Conservation (phyloP, 352 stramenopile species). For the Globisporangium solare region DNA sequence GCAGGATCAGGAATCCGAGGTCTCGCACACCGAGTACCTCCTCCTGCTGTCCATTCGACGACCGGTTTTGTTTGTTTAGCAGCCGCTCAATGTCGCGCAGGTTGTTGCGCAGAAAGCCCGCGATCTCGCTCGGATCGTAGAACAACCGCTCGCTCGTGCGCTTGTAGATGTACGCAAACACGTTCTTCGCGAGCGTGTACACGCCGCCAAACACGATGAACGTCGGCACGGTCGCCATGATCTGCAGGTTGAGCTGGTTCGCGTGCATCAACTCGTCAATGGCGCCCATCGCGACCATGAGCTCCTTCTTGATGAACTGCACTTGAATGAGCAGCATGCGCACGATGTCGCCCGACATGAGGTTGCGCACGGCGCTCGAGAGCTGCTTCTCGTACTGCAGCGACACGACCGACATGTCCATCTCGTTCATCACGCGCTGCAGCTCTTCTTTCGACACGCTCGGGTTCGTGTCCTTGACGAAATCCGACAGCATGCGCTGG, state of each 20-base stretch:
- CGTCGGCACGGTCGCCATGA: constrained; percentile 80
- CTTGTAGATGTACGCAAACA: constrained; percentile 71
- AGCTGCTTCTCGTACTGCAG: constrained; percentile 71
- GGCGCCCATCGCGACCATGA: constrained; percentile 84
- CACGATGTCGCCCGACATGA: constrained; percentile 83
- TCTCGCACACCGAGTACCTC: constrained; percentile 56
- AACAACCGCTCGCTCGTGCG: constrained; percentile 74
- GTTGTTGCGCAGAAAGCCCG: constrained; percentile 71
- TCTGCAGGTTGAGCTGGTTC: constrained; percentile 85
- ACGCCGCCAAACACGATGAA: constrained; percentile 72
- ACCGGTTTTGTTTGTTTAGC: constrained; percentile 78
- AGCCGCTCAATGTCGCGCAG: constrained; percentile 80
- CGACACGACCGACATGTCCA: constrained; percentile 77
- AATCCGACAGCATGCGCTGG: constrained; percentile 76
- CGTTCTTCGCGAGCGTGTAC: constrained; percentile 53
- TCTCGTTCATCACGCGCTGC: constrained; percentile 47
- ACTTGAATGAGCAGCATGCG: constrained; percentile 86
- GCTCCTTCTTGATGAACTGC: constrained; percentile 88
- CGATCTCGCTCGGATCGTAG: constrained; percentile 73
- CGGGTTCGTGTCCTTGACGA: constrained; percentile 72
- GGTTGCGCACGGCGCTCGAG: constrained; percentile 55
- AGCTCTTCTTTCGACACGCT: constrained; percentile 31
- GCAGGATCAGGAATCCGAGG: constrained; percentile 64
- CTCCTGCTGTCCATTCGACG: constrained; percentile 8
- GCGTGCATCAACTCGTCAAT: constrained; percentile 87